Evolutionary conservation across 1,284 basidiomycete genomes (phyloP), one percentile per base, ranked within the genome.

Genomic region (Pulveroboletus sp.): DNA sequence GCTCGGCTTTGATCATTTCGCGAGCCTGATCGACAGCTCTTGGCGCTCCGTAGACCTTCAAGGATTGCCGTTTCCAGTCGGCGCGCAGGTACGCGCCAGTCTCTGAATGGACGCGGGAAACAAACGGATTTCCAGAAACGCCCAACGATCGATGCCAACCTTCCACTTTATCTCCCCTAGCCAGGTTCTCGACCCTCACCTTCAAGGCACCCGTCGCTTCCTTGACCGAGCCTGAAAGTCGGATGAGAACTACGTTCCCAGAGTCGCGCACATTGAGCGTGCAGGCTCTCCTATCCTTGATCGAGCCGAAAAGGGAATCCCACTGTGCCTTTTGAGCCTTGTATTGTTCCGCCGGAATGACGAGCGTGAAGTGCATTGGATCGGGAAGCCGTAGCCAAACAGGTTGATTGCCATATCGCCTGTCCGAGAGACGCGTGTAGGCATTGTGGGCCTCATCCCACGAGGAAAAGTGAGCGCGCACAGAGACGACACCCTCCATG

Each of bases 111-210:
- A 82, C 60, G 0, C 66, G 71, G 25, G 59, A 58, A 31, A 78
- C 59, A 51, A 81, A 80, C 3, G 55, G 33, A 38, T 67, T 73
- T 6, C 68, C 72, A 2, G 63, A 43, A 9, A 56, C 0, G 2
- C 59, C 43, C 49, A 84, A 72, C 0, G 73, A 73, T 18, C 73
- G 67, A 65, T 85, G 80, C 82, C 83, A 85, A 11, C 71, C 72
- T 2, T 74, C 66, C 5, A 84, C 69, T 35, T 70, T 77, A 43
- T 80, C 77, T 7, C 84, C 83, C n/a, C 72, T 73, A 4, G 75
- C 77, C 25, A 86, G 62, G 48, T 70, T 78, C 65, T 85, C 83
- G 0, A 82, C 79, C 48, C 82, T 72, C n/a, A 85, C 83, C 66
- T 85, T 86, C 54, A 85, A 61, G 6, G 77, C 73, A 3, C 84